Base-by-base conservation (phyloP, 176 grass and related monocot genomes). In the Saccharum officinarum region DNA sequence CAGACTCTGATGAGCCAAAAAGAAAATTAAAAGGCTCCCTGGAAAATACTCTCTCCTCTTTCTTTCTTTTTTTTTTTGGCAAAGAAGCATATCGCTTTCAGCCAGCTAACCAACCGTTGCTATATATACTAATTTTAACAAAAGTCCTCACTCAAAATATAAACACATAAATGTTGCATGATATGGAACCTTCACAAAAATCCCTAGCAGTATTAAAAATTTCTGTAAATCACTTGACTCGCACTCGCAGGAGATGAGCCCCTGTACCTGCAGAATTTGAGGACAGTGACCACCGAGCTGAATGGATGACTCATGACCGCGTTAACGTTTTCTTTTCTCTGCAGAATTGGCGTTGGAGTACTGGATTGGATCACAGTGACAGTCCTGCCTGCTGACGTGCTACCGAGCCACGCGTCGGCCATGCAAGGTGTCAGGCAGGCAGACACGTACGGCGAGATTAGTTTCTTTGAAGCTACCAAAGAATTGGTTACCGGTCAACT, bases 381-480 rank as follows among this genome's bases (percentile, higher is more conserved):
- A 38, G 79, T 75, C 38, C 7, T 14, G 64, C 39, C 16, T 78
- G 73, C 80, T 87, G 77, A 79, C 69, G 30, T 33, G 75, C 28
- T 69, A 63, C 47, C 6, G 9, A 20, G 49, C 31, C 89, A 87
- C 80, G 89, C 80, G 89, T 87, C 89, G 33, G 31, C n/a, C 89
- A 91, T 87, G 89, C 89, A 90, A 38, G 31, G 60, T 76, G 80
- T 68, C 39, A 68, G 28, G 74, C 84, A 37, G 80, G 37, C 60
- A 55, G 25, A 10, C 8, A 14, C 6, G 55, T 61, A 61, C 20
- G 55, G 55, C 55, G 22, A 57, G 54, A 63, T 39, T 59, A 25
- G 33, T 77, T 62, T 77, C 63, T 18, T n/a, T 20, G 47, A 69
- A 40, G 70, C 47, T 81, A 62, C 73, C 17, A 33, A 28, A 9